phyloP scores from a whole-genome alignment of 1,284 basidiomycete genomes.

The Cystobasidiaceae sp. region DNA sequence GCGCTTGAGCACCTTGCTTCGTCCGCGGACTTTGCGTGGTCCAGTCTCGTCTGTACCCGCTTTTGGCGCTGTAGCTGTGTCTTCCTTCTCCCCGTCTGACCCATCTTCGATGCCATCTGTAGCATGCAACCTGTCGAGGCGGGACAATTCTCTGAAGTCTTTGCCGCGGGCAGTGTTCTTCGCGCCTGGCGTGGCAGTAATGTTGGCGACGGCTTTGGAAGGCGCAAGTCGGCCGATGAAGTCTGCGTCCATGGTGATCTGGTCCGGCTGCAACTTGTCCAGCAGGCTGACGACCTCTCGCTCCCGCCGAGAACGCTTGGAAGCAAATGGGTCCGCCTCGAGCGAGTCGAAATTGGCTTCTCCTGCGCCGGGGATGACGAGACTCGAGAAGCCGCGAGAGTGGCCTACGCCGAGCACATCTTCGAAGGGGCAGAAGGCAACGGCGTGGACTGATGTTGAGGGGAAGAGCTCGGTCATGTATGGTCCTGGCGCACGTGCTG shows the following conservation, averaged over 20 bases:
- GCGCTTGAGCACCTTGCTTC: conserved; percentile 65
- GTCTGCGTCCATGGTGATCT: conserved; percentile 72
- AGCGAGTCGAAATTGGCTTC: conserved; percentile 91
- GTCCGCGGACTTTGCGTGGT: too few relatives aligned
- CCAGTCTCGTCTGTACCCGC: too few relatives aligned
- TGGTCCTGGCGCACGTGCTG: conserved; percentile 58
- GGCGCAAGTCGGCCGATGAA: conserved; percentile 29
- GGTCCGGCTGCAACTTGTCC: conserved; percentile 93
- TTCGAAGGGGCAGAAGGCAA: conserved; percentile 84
- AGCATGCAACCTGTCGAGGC: conserved; percentile 65
- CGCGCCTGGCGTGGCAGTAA: conserved; percentile 47
- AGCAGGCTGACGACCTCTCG: conserved; percentile 83
- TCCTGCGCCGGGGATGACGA: conserved; percentile 85
- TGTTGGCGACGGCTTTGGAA: conserved; percentile 43
- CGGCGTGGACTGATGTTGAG: conserved; percentile 60
- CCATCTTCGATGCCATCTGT: conserved; percentile 49
- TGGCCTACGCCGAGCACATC: conserved; percentile 77
- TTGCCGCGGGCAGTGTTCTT: conserved; percentile 41
- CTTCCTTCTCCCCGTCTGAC: too few relatives aligned
- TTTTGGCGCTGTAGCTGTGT: conserved; percentile 48
- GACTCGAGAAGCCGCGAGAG: conserved; percentile 66
- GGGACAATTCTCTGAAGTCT: conserved; percentile 65
- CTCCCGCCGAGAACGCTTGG: conserved; percentile 73
- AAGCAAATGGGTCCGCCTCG: conserved; percentile 93
- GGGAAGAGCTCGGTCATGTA: conserved; percentile 79